Conservation (phyloP, 139 green algal genomes). For the Chlorella sorokiniana region DNA sequence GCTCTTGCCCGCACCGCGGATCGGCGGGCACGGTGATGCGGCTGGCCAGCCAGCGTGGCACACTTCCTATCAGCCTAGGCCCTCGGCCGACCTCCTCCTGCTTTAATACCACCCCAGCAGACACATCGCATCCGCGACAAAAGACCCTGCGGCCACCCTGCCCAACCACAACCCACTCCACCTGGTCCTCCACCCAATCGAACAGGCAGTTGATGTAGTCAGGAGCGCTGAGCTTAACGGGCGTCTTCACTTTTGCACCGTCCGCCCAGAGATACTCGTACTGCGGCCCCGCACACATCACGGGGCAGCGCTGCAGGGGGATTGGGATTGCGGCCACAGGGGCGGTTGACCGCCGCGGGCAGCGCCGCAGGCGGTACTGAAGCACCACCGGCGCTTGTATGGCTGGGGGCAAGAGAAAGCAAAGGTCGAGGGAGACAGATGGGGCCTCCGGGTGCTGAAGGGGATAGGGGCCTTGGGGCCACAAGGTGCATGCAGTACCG, state of each 20-base stretch:
- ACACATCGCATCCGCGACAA: not conserved
- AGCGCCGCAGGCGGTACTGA: too few relatives aligned
- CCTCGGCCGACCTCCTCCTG: too few relatives aligned
- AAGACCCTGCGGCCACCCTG: not conserved
- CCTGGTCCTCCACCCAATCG: conserved; percentile 97
- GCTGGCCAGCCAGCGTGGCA: too few relatives aligned
- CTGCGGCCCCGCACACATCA: conserved; percentile 95
- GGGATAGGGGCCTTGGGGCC: too few relatives aligned
- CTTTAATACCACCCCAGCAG: not conserved
- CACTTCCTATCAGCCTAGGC: too few relatives aligned
- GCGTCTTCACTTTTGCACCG: conserved; percentile 93
- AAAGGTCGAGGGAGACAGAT: too few relatives aligned
- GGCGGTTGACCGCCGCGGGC: not conserved
- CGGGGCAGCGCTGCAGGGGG: conserved; percentile 74
- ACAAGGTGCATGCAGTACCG: too few relatives aligned
- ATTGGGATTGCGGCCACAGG: not conserved
- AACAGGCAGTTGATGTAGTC: conserved; percentile 97
- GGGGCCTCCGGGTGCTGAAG: too few relatives aligned
- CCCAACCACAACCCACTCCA: conserved; percentile 17
- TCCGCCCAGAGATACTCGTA: conserved; percentile 99
- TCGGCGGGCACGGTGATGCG: too few relatives aligned
- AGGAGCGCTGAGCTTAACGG: conserved; percentile 88
- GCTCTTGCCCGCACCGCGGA: too few relatives aligned
- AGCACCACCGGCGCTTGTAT: too few relatives aligned
- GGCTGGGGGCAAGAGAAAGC: too few relatives aligned